phyloP scores from a whole-genome alignment of 202 grass and related monocot genomes.

The Carex arenaria region DNA sequence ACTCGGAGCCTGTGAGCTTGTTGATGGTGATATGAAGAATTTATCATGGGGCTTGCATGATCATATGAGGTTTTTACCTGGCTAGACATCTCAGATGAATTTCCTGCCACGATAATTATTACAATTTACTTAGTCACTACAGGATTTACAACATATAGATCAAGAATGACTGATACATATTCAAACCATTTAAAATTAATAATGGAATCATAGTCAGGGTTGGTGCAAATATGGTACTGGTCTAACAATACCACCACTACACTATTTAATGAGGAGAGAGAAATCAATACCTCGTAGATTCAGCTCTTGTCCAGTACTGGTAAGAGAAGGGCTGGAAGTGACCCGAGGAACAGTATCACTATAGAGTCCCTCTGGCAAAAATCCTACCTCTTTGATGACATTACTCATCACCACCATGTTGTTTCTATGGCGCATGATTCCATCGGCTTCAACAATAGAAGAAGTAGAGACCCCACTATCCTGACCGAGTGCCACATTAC shows the following conservation, averaged over 20 bases:
- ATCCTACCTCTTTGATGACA: neutral
- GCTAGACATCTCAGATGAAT: conserved; percentile 11
- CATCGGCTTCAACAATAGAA: neutral
- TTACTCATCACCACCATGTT: neutral
- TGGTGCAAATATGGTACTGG: neutral
- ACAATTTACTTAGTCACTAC: conserved; percentile 5
- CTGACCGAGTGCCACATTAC: neutral
- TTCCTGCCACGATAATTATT: neutral
- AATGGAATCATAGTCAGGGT: neutral
- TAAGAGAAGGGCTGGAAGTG: neutral
- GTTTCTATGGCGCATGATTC: neutral
- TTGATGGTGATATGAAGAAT: neutral
- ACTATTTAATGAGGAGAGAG: neutral
- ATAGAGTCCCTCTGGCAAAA: neutral
- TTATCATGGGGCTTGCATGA: neutral
- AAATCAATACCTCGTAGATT: conserved; percentile 7
- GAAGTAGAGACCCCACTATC: neutral
- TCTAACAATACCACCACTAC: neutral
- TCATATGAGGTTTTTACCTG: conserved; percentile 1
- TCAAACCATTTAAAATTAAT: neutral
- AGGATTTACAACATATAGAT: neutral
- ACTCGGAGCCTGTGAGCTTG: neutral
- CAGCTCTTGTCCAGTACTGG: neutral
- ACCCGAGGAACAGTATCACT: neutral
- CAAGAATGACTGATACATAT: neutral